Base-by-base conservation (phyloP, 2,329 filamentous ascomycete species). In the Diplodia corticola region DNA sequence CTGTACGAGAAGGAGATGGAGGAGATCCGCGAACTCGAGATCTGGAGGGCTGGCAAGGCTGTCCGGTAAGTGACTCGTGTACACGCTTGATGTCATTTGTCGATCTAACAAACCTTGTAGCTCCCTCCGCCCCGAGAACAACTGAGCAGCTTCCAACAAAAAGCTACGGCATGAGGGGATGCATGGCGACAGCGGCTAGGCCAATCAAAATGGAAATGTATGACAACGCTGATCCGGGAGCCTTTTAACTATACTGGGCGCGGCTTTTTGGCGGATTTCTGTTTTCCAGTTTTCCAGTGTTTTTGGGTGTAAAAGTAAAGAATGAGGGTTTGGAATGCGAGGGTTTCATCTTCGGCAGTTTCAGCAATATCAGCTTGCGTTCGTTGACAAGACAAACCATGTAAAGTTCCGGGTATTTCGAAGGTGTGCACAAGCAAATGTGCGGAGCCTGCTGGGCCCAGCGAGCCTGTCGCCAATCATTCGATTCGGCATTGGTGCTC, bases 1-100 rank as follows among this genome's bases (percentile, higher is more conserved):
- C 93, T 91, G 84, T 99, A 93, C 83, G 93, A 97, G 88, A 88
- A 92, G 78, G 95, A 99, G 91, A 91, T 99, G 89, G 86, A 97
- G 85, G 95, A 98, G 86, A 98, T 99, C 85, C 91, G 94, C 77
- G 88, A 93, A 78, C 85, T 99, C 77, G 95, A 99, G 88, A 99
- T 99, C 88, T 99, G 95, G 95, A 89, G 91, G 78, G 95, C 95
- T 71, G 95, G 95, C 81, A 98, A 97, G 89, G 92, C 95, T 75
- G 95, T 99, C 76, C 91, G 94, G 72, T 73, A 65, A 60, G 64
- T 60, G 37, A 35, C 22, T 12, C 33, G 10, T 28, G 1, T 17
- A 20, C 24, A 24, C n/a, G 12, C 24, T 15, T 53, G 13, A 33
- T 10, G 44, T 12, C 6, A 20, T 2, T 20, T 12, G 9, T 55